phyloP scores from a whole-genome alignment of 2,329 filamentous ascomycete genomes.

The Cladosporium halotolerans region DNA sequence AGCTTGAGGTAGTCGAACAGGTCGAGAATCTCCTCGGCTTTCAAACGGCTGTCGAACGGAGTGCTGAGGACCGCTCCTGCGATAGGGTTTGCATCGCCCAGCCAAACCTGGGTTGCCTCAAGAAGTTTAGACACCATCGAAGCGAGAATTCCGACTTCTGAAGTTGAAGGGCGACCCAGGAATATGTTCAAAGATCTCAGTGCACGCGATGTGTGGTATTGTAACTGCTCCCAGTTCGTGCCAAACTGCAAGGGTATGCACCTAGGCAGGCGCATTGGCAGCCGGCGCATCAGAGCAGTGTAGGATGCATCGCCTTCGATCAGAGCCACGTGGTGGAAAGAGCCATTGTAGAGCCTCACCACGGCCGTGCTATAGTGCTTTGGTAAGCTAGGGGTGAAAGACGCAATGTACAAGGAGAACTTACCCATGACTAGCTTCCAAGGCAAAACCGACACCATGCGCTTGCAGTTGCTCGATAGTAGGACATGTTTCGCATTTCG shows the following conservation, averaged over 20 bases:
- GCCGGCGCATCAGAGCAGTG: conserved; percentile 1
- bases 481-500: too few species aligned
- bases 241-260: background rate
- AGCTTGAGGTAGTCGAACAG: too few species aligned
- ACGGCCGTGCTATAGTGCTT: background rate
- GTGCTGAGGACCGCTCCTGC: too few species aligned
- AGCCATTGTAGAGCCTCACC: background rate
- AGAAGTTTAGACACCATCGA: conserved; percentile 3
- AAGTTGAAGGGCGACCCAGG: conserved; percentile 1
- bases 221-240: background rate
- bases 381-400: too few species aligned
- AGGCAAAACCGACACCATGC: too few species aligned
- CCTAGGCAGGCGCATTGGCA: background rate
- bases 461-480: too few species aligned
- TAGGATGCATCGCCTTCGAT: conserved; percentile 1
- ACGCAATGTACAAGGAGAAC: too few species aligned
- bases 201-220: background rate
- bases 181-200: conserved; percentile 2
- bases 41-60: too few species aligned
- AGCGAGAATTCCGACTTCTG: conserved; percentile 1
- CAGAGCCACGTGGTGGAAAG: background rate
- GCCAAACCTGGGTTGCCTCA: background rate
- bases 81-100: background rate
- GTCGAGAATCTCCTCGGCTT: too few species aligned
- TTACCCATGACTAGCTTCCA: too few species aligned